Base-by-base conservation (phyloP, 1,284 basidiomycete species). In the Trichosporon coremiiforme region DNA sequence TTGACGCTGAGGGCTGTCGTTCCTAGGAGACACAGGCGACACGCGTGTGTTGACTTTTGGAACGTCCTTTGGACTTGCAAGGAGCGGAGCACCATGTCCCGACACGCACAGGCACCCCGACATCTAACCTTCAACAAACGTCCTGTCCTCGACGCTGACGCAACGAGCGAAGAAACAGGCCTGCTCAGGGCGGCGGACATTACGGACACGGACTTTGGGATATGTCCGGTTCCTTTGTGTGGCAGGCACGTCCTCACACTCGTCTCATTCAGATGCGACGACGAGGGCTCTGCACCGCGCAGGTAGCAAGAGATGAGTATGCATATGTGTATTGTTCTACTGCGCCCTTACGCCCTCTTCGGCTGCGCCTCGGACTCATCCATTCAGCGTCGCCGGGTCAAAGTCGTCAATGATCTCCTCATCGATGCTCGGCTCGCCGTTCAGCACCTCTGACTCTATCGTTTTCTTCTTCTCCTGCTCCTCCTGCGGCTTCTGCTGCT, bases 401-500 rank as follows among this genome's bases (percentile, higher is more conserved):
- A 62, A 62, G 31, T 62, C 57, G 7, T 31, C 31, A 17, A 62
- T 35, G 57, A 62, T 62, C 57, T 62, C 57, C 57, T 62, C 57
- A 10, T 62, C 57, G 15, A 35, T 2, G 29, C 57, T 62, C 57
- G 57, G 57, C 57, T 62, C 57, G 31, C 57, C 57, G 10, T 33
- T 9, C 57, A 62, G 57, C 29, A 25, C 25, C 25, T 25, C 25
- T 3, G 25, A 25, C 25, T 25, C 25, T 25, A 25, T 25, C 25
- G 25, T 25, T 25, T 25, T 25, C 25, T 25, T 25, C 25, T 25
- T 25, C 25, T 25, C 25, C 25, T 25, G 25, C 25, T 25, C 25
- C 25, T 25, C 25, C 25, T 25, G 25, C 25, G 25, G 25, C 41
- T 45, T 45, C 17, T 45, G 17, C 10, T 8, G 38, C 38, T 41